Evolutionary conservation across 305 asterid species (phyloP), one percentile per base, ranked within the genome.

Genomic region (Fraxinus albicans): DNA sequence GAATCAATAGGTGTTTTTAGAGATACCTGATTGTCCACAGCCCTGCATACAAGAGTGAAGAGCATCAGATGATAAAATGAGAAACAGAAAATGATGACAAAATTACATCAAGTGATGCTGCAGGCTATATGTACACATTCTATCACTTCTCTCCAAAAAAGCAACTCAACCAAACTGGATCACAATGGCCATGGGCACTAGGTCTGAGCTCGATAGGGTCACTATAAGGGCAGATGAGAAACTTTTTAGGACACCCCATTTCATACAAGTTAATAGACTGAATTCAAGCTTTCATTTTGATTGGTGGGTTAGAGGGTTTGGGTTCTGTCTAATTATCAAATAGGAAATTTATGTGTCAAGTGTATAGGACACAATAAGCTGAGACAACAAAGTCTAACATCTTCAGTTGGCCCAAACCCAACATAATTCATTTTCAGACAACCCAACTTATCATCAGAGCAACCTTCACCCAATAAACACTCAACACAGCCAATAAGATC

Each of bases 11-110:
- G 65, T 60, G 53, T 84, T 78, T 72, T 35, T n/a, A 63, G 78
- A 33, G 73, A 50, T 91, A 96, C 98, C 97, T 93, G 99, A 89
- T 94, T 94, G 89, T 96, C 99, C 80, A 86, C 90, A 50, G 98
- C 99, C 93, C 99, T 94, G 98, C 98, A 89, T 29, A 86, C 72
- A 84, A 85, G 80, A 89, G 76, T 19, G 82, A 78, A 83, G 76
- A 80, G 80, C 69, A 88, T 84, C 83, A 70, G 55, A 55, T 3
- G 29, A 69, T 47, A 25, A 23, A 63, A 34, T 80, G 70, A 55
- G 44, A 55, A 72, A 76, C 12, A 38, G 65, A 80, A 79, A 70
- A 84, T 12, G 27, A 40, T 19, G 82, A 67, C 7, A 35, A 80
- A 29, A 80, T 53, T 15, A 17, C 58, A 33, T 73, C 35, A 60